Evolutionary conservation across 2,329 filamentous ascomycete species (phyloP).

Genomic region (Penicillium aurantiogriseum): DNA sequence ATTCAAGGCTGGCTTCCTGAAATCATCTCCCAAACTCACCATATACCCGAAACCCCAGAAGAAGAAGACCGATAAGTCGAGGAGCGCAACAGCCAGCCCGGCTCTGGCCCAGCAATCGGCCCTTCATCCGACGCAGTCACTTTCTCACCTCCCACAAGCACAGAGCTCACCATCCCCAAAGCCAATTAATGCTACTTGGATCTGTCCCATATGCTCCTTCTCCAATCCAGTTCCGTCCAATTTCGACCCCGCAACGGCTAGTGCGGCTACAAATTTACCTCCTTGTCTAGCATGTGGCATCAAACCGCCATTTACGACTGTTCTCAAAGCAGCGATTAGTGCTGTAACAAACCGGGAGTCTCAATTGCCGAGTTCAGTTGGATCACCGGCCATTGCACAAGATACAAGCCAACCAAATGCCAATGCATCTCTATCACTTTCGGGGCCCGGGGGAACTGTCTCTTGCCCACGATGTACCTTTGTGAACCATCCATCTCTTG

Average conservation of each 20-base stretch:
- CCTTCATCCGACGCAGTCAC: constrained; percentile 37
- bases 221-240: constrained; percentile 91
- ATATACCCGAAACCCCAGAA: constrained; percentile 78
- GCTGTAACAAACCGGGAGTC: constrained; percentile 58
- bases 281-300: constrained; percentile 93
- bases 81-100: constrained; percentile 48
- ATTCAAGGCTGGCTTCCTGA: constrained; percentile 77
- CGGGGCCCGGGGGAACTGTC: constrained; percentile 24
- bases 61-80: constrained; percentile 55
- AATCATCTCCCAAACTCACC: constrained; percentile 91
- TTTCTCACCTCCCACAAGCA: constrained; percentile 33
- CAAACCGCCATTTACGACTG: constrained; percentile 76
- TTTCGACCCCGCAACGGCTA: constrained; percentile 82
- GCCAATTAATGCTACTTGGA: constrained; percentile 71
- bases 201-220: constrained; percentile 93
- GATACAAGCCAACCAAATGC: neutral
- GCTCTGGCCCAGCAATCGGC: constrained; percentile 24
- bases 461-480: constrained; percentile 88
- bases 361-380: constrained; percentile 9
- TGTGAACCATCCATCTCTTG: constrained; percentile 81
- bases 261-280: constrained; percentile 73
- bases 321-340: constrained; percentile 82
- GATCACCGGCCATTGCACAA: constrained; percentile 1
- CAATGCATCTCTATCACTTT: neutral
- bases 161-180: constrained; percentile 36